Conservation (phyloP, 2,329 filamentous ascomycete species). For the Talaromyces sp. region DNA sequence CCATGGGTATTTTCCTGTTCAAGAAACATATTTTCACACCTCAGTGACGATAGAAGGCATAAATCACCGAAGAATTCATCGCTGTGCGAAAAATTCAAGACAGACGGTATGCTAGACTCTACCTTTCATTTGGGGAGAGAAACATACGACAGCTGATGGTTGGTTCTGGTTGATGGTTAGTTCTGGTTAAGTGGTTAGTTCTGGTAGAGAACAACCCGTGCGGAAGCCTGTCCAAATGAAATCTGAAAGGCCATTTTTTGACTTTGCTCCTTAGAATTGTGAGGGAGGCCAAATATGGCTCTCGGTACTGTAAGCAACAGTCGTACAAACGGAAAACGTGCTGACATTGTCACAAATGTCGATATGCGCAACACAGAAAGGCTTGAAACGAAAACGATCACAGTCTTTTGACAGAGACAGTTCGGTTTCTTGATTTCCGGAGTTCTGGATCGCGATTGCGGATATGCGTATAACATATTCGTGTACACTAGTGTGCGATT, state of each 20-base stretch:
- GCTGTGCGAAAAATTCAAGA: background rate
- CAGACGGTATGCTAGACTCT: background rate
- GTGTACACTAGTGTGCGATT: background rate
- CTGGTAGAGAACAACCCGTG: background rate
- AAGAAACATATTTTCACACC: background rate
- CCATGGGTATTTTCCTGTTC: background rate
- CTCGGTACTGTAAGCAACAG: background rate
- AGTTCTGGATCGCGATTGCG: background rate
- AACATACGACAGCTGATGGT: background rate
- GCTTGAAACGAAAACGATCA: background rate
- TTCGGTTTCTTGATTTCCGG: background rate
- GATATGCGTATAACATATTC: background rate
- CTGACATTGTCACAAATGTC: background rate
- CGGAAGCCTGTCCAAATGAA: background rate
- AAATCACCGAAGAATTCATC: background rate
- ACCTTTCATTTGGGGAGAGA: background rate
- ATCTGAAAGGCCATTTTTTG: background rate
- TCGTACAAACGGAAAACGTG: background rate
- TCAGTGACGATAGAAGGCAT: background rate
- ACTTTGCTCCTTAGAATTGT: background rate
- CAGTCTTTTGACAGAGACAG: background rate
- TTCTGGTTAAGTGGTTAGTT: background rate
- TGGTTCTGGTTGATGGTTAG: background rate
- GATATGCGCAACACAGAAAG: background rate
- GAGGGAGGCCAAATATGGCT: background rate